Conservation (phyloP, 2,329 filamentous ascomycete genomes). For the Tolypocladium nubicola region DNA sequence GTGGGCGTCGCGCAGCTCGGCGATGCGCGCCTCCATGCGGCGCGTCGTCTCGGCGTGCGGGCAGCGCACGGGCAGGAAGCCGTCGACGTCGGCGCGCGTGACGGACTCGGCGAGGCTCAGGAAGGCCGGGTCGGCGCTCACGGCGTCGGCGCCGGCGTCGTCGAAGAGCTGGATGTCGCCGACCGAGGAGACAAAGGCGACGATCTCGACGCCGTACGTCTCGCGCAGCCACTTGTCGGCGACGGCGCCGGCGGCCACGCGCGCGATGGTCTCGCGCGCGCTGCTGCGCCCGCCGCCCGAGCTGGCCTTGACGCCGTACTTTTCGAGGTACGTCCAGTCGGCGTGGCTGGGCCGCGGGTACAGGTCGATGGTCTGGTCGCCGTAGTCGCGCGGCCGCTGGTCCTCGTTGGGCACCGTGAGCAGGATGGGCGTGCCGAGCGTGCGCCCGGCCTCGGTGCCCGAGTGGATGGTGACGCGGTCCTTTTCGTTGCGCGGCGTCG, state of each 20-base stretch:
- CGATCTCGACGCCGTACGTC: slow-evolving; percentile 79
- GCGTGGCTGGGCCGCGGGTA: slow-evolving; percentile 90
- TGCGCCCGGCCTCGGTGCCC: slow-evolving; percentile 81
- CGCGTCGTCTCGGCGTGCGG: slow-evolving; percentile 54
- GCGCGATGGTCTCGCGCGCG: slow-evolving; percentile 89
- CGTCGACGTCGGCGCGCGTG: slow-evolving; percentile 67
- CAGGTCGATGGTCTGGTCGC: slow-evolving; percentile 76
- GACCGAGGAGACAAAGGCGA: slow-evolving; percentile 80
- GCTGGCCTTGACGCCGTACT: slow-evolving; percentile 89
- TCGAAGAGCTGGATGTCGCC: slow-evolving; percentile 40
- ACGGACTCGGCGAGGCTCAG: slow-evolving; percentile 62
- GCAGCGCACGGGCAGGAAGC: slow-evolving; percentile 77
- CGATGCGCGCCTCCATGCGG: slow-evolving; percentile 72
- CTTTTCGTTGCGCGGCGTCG: slow-evolving; percentile 87
- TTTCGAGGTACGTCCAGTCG: slow-evolving; percentile 94
- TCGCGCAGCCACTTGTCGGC: slow-evolving; percentile 84
- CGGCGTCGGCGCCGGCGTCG: slow-evolving; percentile 18
- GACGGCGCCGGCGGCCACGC: slow-evolving; percentile 84
- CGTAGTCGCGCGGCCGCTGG: slow-evolving; percentile 86
- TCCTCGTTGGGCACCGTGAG: slow-evolving; percentile 87
- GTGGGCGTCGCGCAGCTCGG: slow-evolving; percentile 62
- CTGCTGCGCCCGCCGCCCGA: slow-evolving; percentile 83
- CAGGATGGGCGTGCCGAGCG: slow-evolving; percentile 81
- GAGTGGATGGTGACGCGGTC: slow-evolving; percentile 88
- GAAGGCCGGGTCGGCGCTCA: slow-evolving; percentile 72